Evolutionary conservation across 2,329 filamentous ascomycete species (phyloP).

Genomic region (Aspergillus unguis): DNA sequence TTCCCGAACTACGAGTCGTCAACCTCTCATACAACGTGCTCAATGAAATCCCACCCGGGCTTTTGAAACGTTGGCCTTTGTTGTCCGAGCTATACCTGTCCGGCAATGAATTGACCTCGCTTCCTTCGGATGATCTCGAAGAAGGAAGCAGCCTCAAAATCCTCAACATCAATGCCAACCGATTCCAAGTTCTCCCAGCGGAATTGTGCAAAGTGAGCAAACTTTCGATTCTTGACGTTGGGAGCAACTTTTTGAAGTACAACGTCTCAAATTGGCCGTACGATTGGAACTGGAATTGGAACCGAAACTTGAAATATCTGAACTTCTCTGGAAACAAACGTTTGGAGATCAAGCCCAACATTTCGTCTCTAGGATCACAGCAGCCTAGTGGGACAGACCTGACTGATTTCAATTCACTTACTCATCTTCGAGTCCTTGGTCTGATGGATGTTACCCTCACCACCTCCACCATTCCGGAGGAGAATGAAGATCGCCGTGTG

Average conservation of each 20-base stretch:
- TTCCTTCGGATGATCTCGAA: constrained; percentile 91
- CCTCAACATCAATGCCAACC: constrained; percentile 94
- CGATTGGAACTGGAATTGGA: constrained; percentile 99
- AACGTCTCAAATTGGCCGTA: constrained; percentile 99
- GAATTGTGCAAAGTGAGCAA: constrained; percentile 93
- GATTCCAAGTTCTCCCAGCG: constrained; percentile 92
- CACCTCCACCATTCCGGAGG: constrained; percentile 87
- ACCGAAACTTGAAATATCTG: constrained; percentile 88
- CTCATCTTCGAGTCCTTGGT: constrained; percentile 80
- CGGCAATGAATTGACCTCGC: constrained; percentile 85
- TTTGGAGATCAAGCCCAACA: constrained; percentile 76
- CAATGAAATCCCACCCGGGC: constrained; percentile 84
- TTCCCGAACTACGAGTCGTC: constrained; percentile 79
- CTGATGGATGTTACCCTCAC: constrained; percentile 98
- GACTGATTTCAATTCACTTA: constrained; percentile 85
- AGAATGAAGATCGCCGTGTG: constrained; percentile 91
- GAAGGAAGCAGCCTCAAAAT: constrained; percentile 83
- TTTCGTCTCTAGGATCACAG: constrained; percentile 53
- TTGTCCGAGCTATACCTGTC: constrained; percentile 91
- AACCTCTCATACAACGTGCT: constrained; percentile 95
- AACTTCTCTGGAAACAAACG: constrained; percentile 97
- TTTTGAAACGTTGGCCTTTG: constrained; percentile 84
- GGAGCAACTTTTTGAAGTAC: constrained; percentile 94
- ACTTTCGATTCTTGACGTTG: constrained; percentile 86
- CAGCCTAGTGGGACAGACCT: constrained; percentile 61